Conservation (phyloP, 805 yeast species). For the Helenozyma baotianmanensis region DNA sequence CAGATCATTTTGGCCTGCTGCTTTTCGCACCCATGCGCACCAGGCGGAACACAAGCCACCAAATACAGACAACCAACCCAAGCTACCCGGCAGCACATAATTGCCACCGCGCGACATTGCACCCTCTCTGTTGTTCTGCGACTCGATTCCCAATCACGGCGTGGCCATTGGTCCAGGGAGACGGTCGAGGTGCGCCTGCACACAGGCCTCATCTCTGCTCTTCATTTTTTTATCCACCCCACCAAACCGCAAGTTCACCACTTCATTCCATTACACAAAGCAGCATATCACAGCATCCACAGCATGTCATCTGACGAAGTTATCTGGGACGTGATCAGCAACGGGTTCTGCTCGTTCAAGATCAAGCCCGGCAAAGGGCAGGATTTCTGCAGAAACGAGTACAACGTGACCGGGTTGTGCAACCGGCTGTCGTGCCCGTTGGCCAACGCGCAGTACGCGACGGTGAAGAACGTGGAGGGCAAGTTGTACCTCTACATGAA, state of each 20-base stretch:
- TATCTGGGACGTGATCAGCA: conserved; percentile 95
- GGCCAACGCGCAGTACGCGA: conserved; percentile 90
- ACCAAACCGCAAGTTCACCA: background rate
- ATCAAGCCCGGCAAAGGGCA: conserved; percentile 84
- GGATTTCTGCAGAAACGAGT: conserved; percentile 92
- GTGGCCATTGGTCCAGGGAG: too few species aligned
- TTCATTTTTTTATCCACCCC: background rate
- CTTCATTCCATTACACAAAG: background rate
- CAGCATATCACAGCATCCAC: background rate
- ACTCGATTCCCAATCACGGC: too few species aligned
- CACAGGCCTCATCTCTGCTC: conserved; percentile 4
- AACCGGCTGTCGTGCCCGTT: conserved; percentile 92
- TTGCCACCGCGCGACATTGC: too few species aligned
- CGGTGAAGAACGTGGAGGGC: conserved; percentile 78
- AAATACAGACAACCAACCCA: too few species aligned
- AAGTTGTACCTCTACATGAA: conserved; percentile 85
- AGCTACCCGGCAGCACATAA: too few species aligned
- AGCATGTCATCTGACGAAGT: conserved; percentile 63
- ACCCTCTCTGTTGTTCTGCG: too few species aligned
- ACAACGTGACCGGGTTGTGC: conserved; percentile 93
- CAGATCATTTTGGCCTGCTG: too few species aligned
- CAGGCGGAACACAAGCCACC: too few species aligned
- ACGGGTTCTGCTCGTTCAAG: conserved; percentile 93
- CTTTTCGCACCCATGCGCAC: too few species aligned
- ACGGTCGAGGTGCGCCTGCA: too few species aligned